Evolutionary conservation across 208 protist genomes (phyloP), one percentile per base, ranked within the genome.

Genomic region (Sergeia podlipaevii): DNA sequence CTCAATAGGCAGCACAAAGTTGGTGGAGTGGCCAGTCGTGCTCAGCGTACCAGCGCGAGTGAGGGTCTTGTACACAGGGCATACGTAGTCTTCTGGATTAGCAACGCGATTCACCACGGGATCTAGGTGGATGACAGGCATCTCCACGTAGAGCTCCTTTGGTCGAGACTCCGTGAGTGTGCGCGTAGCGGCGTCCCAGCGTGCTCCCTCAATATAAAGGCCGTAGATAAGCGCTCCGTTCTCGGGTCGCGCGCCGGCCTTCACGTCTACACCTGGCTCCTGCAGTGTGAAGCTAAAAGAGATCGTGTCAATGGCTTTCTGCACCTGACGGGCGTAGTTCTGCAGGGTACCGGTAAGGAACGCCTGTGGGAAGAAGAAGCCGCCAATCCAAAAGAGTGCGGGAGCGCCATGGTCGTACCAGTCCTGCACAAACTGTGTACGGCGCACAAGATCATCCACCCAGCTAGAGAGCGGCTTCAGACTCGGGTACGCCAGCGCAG

Each of bases 21-120:
- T 99, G 21, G 97, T 99, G 0, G 97, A 99, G 76, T 99, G 97
- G 23, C 98, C 98, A 2, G 98, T 99, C 4, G 98, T 99, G 52
- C 91, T 97, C 15, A 99, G 87, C 10, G 89, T 97, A 43, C 98
- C 98, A 13, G 91, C 90, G 32, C 98, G 80, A 21, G 87, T 85
- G 13, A 93, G 70, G 2, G 97, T 98, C 72, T 98, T 99, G 91
- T 99, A 99, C 18, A 98, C 77, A 1, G 98, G 98, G 70, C 95
- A 99, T 13, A 89, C 67, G 67, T 98, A 99, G 56, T 90, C 77
- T 3, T 56, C 58, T 10, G 73, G 52, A 51, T 88, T 66, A 5
- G 50, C 46, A 5, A 60, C 55, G 54, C 74, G 69, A 43, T 88
- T 74, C 3, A 89, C 65, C 7, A 83, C 48, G 8, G 98, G 96